Conservation (phyloP, 1,139 yeast species). For the Magnusiomyces suaveolens region DNA sequence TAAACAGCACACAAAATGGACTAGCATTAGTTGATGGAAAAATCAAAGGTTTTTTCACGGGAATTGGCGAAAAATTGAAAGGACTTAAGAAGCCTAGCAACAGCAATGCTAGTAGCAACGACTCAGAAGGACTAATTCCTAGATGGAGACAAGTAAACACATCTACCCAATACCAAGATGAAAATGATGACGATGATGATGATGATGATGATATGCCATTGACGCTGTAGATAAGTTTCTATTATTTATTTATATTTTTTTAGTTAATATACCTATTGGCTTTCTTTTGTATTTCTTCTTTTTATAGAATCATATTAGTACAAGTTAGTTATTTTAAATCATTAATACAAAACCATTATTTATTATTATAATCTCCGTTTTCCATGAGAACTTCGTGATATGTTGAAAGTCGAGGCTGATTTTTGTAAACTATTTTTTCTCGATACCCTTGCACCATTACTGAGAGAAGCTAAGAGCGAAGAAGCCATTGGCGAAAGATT, state of each 20-base stretch:
- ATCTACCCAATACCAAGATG: conserved; percentile 14
- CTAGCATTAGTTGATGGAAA: background rate
- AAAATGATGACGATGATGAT: conserved; percentile 13
- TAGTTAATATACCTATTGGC: conserved; percentile 17
- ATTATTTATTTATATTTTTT: conserved; percentile 15
- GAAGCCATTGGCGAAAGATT: background rate
- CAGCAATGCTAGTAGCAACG: background rate
- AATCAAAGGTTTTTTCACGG: conserved; percentile 9
- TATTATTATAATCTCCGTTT: background rate
- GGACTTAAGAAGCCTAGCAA: background rate
- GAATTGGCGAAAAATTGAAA: conserved; percentile 7
- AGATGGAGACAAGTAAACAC: conserved; percentile 14
- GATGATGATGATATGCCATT: background rate
- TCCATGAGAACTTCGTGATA: background rate
- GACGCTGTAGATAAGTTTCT: background rate
- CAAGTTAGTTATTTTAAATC: no score
- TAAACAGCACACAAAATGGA: background rate
- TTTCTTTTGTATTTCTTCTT: background rate
- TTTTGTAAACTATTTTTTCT: no score
- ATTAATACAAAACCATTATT: no score
- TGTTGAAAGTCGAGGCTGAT: background rate
- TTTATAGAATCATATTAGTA: background rate
- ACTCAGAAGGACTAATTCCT: conserved; percentile 9
- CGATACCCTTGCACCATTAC: background rate
- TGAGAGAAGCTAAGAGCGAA: background rate